phyloP scores from a whole-genome alignment of 2,329 filamentous ascomycete genomes.

The Stagonosporopsis rhizophila region DNA sequence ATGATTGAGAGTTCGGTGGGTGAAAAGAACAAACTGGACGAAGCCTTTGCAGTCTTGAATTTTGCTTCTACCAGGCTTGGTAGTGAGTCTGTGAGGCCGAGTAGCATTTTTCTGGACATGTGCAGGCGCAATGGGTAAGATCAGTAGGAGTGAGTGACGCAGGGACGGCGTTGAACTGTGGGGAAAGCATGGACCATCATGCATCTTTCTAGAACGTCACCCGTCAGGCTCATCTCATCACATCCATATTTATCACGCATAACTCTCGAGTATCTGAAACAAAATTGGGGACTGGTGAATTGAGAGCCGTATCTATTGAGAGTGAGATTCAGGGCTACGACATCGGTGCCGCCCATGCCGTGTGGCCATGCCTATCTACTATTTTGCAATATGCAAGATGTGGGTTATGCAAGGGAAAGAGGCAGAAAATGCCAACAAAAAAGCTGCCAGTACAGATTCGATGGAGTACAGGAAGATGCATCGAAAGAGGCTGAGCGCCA shows the following conservation, averaged over 20 bases:
- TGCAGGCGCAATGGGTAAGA: slow-evolving; percentile 10
- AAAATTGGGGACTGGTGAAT: not conserved
- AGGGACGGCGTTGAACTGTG: slow-evolving; percentile 5
- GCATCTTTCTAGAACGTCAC: slow-evolving; percentile 8
- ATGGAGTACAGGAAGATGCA: not conserved
- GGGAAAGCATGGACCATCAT: slow-evolving; percentile 9
- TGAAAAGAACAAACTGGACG: slow-evolving; percentile 49
- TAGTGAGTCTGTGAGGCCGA: slow-evolving; percentile 45
- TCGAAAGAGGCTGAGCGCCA: not conserved
- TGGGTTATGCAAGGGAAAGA: slow-evolving; percentile 8
- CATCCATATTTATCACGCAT: not conserved
- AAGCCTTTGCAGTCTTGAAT: slow-evolving; percentile 46
- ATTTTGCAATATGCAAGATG: slow-evolving; percentile 6
- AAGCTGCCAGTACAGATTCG: not conserved
- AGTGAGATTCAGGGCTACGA: not conserved
- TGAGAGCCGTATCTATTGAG: not conserved
- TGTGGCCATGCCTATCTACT: slow-evolving; percentile 10
- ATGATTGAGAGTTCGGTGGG: slow-evolving; percentile 50
- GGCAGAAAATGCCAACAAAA: slow-evolving; percentile 1
- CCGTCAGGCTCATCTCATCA: slow-evolving; percentile 1
- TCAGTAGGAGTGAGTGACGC: slow-evolving; percentile 1
- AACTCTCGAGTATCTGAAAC: not conserved
- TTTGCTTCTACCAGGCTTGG: slow-evolving; percentile 48
- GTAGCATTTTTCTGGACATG: slow-evolving; percentile 36
- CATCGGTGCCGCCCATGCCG: not conserved